Base-by-base conservation (phyloP, 1,284 basidiomycete genomes). In the Naganishia liquefaciens region DNA sequence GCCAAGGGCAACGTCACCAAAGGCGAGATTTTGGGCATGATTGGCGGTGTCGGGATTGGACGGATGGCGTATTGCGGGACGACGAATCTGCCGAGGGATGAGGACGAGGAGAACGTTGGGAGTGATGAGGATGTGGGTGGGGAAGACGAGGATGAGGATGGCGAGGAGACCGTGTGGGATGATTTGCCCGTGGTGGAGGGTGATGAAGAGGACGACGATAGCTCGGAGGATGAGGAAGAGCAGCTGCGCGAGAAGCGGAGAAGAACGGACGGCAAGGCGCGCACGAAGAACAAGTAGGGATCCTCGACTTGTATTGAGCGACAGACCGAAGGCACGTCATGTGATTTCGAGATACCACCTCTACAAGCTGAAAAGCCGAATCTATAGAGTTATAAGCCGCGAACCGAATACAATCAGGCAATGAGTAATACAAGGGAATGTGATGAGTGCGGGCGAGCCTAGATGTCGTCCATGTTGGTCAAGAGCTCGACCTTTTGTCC, bases 401-500 rank as follows among this genome's bases (percentile, higher is more conserved):
- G 28, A 33, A 46, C 7, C 15, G 17, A 17, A 49, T 60, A 60
- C 57, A 60, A 60, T 50, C n/a, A n/a, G 27, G 44, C 28, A 4
- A 30, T 28, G 30, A 27, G 11, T 21, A 42, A 60, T 50, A 60
- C 55, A 60, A 28, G 28, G 7, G n/a, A 50, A 17, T 7, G 33
- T 3, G n/a, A n/a, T 47, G 21, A 37, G 25, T 5, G 5, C n/a
- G n/a, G n/a, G 4, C 13, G 21, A 19, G 33, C 21, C 63, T 64
- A 93, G 70, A 93, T 85, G 77, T 95, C 92, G 77, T 94, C 92
- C 85, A 89, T 89, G 62, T 84, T 86, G 68, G 92, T 84, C 75
- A 85, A 75, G 43, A 84, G 77, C 73, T 93, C 88, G 47, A 98
- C 93, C 82, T 96, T 94, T 82, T 98, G 92, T 62, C 96, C 96